phyloP scores from a whole-genome alignment of 106 monocot genomes.

The Dioscorea zingiberensis region DNA sequence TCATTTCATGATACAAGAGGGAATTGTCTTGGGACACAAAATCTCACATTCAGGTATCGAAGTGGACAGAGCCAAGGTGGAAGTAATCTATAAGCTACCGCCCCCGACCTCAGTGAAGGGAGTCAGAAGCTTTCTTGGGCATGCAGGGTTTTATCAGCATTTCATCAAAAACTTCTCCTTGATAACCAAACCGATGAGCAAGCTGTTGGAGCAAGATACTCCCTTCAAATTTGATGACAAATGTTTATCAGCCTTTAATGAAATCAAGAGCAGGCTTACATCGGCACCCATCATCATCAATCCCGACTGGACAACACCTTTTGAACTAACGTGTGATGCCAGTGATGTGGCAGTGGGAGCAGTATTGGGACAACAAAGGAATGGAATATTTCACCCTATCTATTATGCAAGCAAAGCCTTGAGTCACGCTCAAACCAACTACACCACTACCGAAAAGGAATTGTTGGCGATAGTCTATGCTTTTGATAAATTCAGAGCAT shows the following conservation, averaged over 20 bases:
- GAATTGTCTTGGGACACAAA: not conserved
- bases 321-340: not conserved
- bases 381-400: not conserved
- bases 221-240: not conserved
- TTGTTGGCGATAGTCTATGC: not conserved
- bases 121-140: not conserved
- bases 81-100: not conserved
- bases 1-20: slow-evolving; percentile 5
- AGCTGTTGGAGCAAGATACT: no score
- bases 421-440: not conserved
- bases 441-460: slow-evolving; percentile 1
- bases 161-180: slow-evolving; percentile 4
- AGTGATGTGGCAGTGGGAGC: not conserved
- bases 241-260: not conserved
- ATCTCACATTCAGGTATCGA: not conserved
- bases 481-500: slow-evolving; percentile 1
- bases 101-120: not conserved
- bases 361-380: not conserved
- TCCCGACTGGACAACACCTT: not conserved
- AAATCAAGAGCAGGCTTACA: not conserved
- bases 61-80: not conserved
- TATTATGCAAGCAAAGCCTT: slow-evolving; percentile 1
- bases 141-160: not conserved
- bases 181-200: not conserved
- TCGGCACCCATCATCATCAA: not conserved